A percentile compares a stretch with the other conserved stretches of the same genome.
phyloP scores from a whole-genome alignment of 345 rosid species.

The Punica granatum region DNA sequence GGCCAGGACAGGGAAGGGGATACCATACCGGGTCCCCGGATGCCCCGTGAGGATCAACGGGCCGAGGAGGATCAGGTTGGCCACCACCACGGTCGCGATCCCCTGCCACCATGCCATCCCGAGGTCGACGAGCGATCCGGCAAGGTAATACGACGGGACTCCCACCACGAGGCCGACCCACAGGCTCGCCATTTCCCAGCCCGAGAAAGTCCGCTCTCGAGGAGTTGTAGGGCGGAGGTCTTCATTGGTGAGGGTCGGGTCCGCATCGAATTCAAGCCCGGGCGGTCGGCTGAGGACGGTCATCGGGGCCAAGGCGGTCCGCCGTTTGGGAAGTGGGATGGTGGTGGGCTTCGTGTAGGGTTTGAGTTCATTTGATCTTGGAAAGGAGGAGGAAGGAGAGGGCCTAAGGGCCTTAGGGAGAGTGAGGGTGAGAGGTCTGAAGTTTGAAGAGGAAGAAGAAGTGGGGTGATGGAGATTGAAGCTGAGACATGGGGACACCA shows the following conservation, averaged over 20 bases:
- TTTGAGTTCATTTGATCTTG: constrained; percentile 5
- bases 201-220: constrained; percentile 50
- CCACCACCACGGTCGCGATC: constrained; percentile 71
- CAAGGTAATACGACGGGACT: constrained; percentile 83
- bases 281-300: constrained; percentile 21
- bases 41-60: constrained; percentile 81
- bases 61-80: constrained; percentile 57
- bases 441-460: not conserved
- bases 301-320: constrained; percentile 22
- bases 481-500: constrained; percentile 51
- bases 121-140: constrained; percentile 80
- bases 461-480: constrained; percentile 39
- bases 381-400: not conserved
- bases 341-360: constrained; percentile 4
- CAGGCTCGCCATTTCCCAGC: constrained; percentile 81
- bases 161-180: constrained; percentile 99
- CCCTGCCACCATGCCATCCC: constrained; percentile 99
- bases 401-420: constrained; percentile 7
- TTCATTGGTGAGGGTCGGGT: constrained; percentile 67
- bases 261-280: constrained; percentile 27
- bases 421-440: constrained; percentile 19
- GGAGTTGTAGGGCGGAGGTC: constrained; percentile 71
- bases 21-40: constrained; percentile 72
- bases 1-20: constrained; percentile 84
- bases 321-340: constrained; percentile 5